phyloP scores from a whole-genome alignment of 2,329 filamentous ascomycete species.

The Hypoxylon sp. region DNA sequence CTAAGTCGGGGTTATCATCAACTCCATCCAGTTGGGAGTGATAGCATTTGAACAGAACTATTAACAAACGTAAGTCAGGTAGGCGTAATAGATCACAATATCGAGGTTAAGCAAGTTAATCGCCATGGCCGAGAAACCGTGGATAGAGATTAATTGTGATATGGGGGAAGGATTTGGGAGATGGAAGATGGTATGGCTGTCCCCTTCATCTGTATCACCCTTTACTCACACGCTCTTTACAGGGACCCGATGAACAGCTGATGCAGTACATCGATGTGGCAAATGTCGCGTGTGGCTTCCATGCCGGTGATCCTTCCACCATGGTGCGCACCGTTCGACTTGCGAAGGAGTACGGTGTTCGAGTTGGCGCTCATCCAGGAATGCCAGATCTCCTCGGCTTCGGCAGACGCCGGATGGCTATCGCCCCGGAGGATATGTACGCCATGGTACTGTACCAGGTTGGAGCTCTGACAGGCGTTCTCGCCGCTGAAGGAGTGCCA shows the following conservation, averaged over 20 bases:
- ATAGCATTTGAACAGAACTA: background rate
- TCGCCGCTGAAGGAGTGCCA: conserved; percentile 66
- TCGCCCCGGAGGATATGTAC: conserved; percentile 67
- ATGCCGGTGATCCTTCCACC: conserved; percentile 72
- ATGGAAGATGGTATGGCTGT: conserved; percentile 53
- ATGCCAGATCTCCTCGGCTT: conserved; percentile 75
- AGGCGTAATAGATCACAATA: background rate
- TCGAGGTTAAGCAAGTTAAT: background rate
- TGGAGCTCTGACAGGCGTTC: conserved; percentile 70
- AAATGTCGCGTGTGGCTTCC: conserved; percentile 72
- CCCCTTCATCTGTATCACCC: background rate
- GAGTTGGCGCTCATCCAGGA: conserved; percentile 72
- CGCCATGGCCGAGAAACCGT: conserved; percentile 13
- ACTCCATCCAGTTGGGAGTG: background rate
- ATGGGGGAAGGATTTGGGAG: conserved; percentile 65
- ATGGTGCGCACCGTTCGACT: conserved; percentile 71
- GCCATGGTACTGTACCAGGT: conserved; percentile 72
- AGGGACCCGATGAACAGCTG: conserved; percentile 70
- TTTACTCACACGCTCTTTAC: conserved; percentile 22
- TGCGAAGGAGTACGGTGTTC: conserved; percentile 69
- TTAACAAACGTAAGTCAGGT: background rate
- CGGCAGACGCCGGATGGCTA: conserved; percentile 71
- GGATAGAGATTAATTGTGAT: conserved; percentile 61
- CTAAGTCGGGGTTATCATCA: background rate
- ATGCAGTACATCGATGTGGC: conserved; percentile 72